Evolutionary conservation across 2,329 filamentous ascomycete genomes (phyloP).

Genomic region (Aureobasidium zeae): DNA sequence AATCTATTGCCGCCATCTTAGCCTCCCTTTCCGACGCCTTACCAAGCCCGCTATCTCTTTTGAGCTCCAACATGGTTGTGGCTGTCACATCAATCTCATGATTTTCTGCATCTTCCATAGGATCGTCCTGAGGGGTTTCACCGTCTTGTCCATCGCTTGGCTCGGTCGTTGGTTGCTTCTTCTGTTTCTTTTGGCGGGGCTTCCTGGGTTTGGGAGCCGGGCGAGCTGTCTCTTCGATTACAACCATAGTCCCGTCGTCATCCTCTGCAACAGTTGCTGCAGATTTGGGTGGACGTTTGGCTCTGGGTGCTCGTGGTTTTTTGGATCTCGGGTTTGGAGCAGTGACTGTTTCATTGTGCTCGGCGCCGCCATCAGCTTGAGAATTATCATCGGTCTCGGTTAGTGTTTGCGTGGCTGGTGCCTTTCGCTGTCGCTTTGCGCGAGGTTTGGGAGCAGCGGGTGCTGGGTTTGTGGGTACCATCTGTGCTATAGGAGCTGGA

Average conservation of each 20-base stretch:
- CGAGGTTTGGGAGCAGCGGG: constrained; percentile 5
- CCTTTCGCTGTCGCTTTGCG: constrained; percentile 14
- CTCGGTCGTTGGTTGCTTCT: constrained; percentile 15
- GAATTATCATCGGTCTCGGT: not conserved
- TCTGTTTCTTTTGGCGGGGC: constrained; percentile 16
- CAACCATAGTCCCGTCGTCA: constrained; percentile 5
- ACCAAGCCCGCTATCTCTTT: constrained; percentile 49
- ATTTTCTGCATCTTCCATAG: constrained; percentile 26
- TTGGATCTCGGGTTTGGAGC: constrained; percentile 6
- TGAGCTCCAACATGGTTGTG: constrained; percentile 65
- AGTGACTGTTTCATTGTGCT: not conserved
- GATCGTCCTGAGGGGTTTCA: constrained; percentile 19
- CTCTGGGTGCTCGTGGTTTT: constrained; percentile 5
- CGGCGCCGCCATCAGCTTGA: not conserved
- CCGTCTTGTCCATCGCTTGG: constrained; percentile 12
- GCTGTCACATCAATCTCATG: constrained; percentile 52
- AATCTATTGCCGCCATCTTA: constrained; percentile 60
- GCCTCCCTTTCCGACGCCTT: constrained; percentile 67
- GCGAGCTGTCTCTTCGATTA: not conserved
- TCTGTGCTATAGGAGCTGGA: constrained; percentile 10
- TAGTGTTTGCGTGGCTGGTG: not conserved
- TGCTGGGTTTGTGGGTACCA: not conserved
- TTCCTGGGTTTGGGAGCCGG: constrained; percentile 5
- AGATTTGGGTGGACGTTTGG: constrained; percentile 8
- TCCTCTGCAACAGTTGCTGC: constrained; percentile 9